A percentile compares a stretch with the other conserved stretches of the same genome.
phyloP scores from a whole-genome alignment of 371 early-diverging fungal genomes.

The Zancudomyces culisetae region DNA sequence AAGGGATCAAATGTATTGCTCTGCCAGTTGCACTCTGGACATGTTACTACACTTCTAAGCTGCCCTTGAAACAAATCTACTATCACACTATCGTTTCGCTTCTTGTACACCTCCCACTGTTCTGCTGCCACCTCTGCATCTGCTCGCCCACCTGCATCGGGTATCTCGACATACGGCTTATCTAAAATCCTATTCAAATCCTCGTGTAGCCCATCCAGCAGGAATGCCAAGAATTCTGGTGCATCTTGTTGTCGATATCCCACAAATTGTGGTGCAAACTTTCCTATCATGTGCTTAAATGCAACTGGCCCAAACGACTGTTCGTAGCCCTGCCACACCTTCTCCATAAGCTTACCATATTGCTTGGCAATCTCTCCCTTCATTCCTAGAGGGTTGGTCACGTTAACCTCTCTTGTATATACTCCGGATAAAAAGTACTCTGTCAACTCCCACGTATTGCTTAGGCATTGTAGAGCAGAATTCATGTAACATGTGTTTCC shows the following conservation, averaged over 20 bases:
- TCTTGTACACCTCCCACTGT: constrained; percentile 63
- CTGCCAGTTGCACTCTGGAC: constrained; percentile 60
- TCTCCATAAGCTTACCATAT: constrained; percentile 41
- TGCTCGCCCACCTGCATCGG: constrained; percentile 14
- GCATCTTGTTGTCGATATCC: constrained; percentile 78
- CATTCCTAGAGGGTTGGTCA: constrained; percentile 58
- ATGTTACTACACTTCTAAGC: constrained; percentile 54
- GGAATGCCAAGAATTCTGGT: constrained; percentile 79
- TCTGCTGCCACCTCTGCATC: constrained; percentile 18
- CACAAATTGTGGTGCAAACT: constrained; percentile 13
- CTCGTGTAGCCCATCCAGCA: constrained; percentile 87
- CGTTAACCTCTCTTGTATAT: constrained; percentile 49
- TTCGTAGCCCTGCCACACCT: constrained; percentile 38
- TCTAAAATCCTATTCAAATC: constrained; percentile 40
- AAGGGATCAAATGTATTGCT: constrained; percentile 85
- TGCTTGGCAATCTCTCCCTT: constrained; percentile 52
- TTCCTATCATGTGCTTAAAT: constrained; percentile 20
- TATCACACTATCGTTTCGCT: constrained; percentile 68
- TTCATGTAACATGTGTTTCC: constrained; percentile 99
- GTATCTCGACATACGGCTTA: constrained; percentile 21
- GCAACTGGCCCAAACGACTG: constrained; percentile 34
- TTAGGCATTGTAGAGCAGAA: constrained; percentile 83
- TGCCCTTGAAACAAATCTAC: constrained; percentile 84
- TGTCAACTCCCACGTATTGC: constrained; percentile 63
- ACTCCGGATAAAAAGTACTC: constrained; percentile 56